These are phyloP conservation scores for Sclerotinia minor DNA, from an alignment of 2,329 filamentous ascomycete species.

Conservation along the genomic window DNA sequence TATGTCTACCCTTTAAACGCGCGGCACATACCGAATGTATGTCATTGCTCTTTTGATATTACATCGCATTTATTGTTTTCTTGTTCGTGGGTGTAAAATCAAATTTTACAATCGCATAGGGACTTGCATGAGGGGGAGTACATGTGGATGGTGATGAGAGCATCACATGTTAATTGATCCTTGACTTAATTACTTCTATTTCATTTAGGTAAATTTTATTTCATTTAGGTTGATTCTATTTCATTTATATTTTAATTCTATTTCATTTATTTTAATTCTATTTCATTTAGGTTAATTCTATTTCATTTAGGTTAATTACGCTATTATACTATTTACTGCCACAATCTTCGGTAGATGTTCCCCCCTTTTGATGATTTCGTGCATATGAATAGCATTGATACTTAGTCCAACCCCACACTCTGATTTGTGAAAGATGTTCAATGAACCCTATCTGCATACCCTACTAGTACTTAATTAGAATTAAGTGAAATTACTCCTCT, in stretches of 20 bases:
- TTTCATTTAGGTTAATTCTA: not conserved
- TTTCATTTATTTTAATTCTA: too few relatives aligned
- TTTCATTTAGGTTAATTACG: not conserved
- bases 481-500: not conserved
- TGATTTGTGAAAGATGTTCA: not conserved
- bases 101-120: not conserved
- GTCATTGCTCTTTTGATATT: not conserved
- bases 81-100: not conserved
- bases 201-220: too few relatives aligned
- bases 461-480: not conserved
- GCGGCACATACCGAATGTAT: too few relatives aligned
- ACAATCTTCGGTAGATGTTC: not conserved
- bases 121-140: too few relatives aligned
- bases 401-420: not conserved
- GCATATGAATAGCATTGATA: not conserved
- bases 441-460: not conserved
- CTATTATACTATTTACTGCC: not conserved
- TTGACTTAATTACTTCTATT: too few relatives aligned
- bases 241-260: too few relatives aligned
- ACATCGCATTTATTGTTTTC: not conserved
- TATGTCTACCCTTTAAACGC: too few relatives aligned
- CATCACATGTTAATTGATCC: not conserved
- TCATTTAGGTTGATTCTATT: too few relatives aligned
- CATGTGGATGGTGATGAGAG: too few relatives aligned
- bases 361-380: not conserved